phyloP scores from a whole-genome alignment of 192 early-diverging fungal genomes.

The Geranomyces variabilis region DNA sequence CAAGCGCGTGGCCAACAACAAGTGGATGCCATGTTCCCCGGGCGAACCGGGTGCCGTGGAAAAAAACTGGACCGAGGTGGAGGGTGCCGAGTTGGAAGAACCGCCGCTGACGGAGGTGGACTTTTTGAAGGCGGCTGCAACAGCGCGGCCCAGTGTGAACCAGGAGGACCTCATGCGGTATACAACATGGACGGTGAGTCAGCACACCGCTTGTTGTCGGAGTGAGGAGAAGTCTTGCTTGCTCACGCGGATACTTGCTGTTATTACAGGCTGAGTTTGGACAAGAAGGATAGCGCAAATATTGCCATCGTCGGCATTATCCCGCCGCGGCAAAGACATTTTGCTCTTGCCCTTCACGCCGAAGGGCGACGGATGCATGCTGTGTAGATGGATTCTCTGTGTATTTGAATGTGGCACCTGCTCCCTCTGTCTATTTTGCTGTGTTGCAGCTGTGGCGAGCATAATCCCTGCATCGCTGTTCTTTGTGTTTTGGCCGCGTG shows the following conservation, averaged over 20 bases:
- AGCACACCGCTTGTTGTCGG: conserved; percentile 52
- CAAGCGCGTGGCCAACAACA: conserved; percentile 69
- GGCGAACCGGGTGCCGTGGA: conserved; percentile 86
- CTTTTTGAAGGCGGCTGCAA: conserved; percentile 81
- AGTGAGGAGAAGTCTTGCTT: not conserved
- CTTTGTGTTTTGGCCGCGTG: too few species aligned
- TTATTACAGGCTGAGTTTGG: conserved; percentile 44
- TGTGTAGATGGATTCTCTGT: too few species aligned
- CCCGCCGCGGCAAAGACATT: too few species aligned
- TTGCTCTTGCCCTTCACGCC: too few species aligned
- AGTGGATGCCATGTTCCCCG: conserved; percentile 92
- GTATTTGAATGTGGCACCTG: too few species aligned
- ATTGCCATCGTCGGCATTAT: too few species aligned
- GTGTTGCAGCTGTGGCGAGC: too few species aligned
- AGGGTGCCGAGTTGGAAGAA: conserved; percentile 85
- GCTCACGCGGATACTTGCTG: not conserved
- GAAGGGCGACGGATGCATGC: too few species aligned
- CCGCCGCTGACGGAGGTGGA: conserved; percentile 84
- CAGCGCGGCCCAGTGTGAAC: conserved; percentile 81
- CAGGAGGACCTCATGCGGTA: conserved; percentile 79
- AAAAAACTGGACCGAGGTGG: conserved; percentile 86
- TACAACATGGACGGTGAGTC: conserved; percentile 85
- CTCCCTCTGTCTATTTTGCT: too few species aligned
- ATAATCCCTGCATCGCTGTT: too few species aligned
- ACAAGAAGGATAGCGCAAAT: conserved; percentile 44